Evolutionary conservation across 2,329 filamentous ascomycete genomes (phyloP), one percentile per base, ranked within the genome.

Genomic region (Claviceps sp.): DNA sequence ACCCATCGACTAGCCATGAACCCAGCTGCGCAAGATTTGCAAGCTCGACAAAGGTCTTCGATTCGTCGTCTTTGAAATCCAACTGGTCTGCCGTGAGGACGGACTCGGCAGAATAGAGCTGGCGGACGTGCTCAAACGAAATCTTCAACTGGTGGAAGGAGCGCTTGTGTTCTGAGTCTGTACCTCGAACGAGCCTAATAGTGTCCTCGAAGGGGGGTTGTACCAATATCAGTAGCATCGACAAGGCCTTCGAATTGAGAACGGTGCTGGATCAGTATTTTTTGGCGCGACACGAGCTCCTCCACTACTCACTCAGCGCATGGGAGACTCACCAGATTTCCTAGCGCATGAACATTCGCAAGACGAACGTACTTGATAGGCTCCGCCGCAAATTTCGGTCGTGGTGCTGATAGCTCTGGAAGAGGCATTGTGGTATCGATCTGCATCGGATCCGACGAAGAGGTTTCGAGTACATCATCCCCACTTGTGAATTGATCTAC

Each of bases 21-120:
- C 69, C 69, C 39, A 76, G 68, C 40, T 73, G 70, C 3, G 74
- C 73, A 52, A 78, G 64, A 53, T 78, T 77, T 10, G 71, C 68
- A 56, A 77, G 65, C 42, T 73, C 70, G 22, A 77, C 64, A 26
- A 69, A 61, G 14, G 63, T 64, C 24, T 61, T 60, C 19, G 62
- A 61, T 43, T 70, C 65, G 24, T 58, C 50, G 37, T 64, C 61
- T 45, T 64, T 57, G 14, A 67, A 56, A 38, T 65, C 62, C n/a
- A 67, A 56, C n/a, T 69, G 64, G 17, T 63, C 59, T 37, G 64
- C 61, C 1, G 62, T 63, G n/a, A 71, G 54, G 48, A 66, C 61
- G 17, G 62, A 57, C 38, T 57, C 56, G n/a, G 61, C 52, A 3
- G 63, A 63, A 51, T 68, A 71, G 30, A 70, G 59, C 19, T 61